phyloP scores from a whole-genome alignment of 2,329 filamentous ascomycete genomes.

The Stenocarpella maydis region DNA sequence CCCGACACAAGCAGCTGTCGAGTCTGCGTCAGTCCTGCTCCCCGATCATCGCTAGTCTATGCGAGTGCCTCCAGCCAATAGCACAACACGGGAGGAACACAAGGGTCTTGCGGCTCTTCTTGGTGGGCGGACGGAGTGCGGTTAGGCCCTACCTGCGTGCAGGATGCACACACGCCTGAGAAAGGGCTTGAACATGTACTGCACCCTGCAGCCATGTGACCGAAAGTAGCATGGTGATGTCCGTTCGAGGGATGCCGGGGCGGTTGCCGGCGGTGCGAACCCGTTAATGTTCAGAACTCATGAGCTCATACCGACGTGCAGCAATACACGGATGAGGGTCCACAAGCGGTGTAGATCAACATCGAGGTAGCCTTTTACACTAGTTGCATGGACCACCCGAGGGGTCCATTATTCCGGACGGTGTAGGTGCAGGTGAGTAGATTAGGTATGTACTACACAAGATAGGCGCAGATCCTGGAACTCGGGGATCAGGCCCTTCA shows the following conservation, averaged over 20 bases:
- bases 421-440: neutral
- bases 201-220: neutral
- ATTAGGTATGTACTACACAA: neutral
- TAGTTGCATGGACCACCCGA: neutral
- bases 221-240: neutral
- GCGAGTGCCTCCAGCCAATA: slow-evolving; percentile 24
- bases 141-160: neutral
- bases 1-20: neutral
- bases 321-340: neutral
- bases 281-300: neutral
- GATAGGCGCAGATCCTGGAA: neutral
- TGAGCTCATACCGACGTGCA: neutral
- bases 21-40: neutral
- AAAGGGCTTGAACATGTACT: neutral
- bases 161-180: neutral
- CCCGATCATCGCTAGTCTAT: neutral
- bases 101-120: slow-evolving; percentile 28
- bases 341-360: neutral
- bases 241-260: neutral
- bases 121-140: neutral
- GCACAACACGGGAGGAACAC: slow-evolving; percentile 30
- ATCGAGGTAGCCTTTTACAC: neutral
- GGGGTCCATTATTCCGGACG: too few relatives aligned
- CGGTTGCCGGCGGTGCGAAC: neutral
- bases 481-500: neutral